A percentile compares a stretch with the other conserved stretches of the same genome.
Conservation (phyloP, 305 asterid species). For the Fraxinus sp. region DNA sequence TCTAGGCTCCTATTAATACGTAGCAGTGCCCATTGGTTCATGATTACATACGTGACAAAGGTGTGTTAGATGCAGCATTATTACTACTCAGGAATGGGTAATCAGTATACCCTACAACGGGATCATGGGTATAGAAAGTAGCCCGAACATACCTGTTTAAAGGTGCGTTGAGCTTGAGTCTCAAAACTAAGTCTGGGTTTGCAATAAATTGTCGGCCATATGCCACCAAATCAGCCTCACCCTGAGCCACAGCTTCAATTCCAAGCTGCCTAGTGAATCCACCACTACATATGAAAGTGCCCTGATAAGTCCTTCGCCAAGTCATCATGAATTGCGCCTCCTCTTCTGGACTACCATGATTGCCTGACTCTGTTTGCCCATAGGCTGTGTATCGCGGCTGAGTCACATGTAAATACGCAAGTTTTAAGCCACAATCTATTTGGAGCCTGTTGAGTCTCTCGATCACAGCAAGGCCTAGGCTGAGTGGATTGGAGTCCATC, state of each 20-base stretch:
- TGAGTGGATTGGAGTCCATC: slow-evolving; percentile 73
- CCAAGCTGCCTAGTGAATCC: slow-evolving; percentile 84
- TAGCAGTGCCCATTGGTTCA: background rate
- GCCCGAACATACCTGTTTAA: slow-evolving; percentile 60
- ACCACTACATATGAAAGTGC: slow-evolving; percentile 78
- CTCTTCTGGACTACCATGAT: slow-evolving; percentile 70
- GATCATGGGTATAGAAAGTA: slow-evolving; percentile 81
- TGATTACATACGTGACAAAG: slow-evolving; percentile 43
- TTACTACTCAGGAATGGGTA: slow-evolving; percentile 55
- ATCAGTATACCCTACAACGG: slow-evolving; percentile 80
- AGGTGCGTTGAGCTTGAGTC: slow-evolving; percentile 64
- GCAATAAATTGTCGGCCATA: slow-evolving; percentile 75
- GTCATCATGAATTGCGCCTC: slow-evolving; percentile 51
- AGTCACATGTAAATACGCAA: slow-evolving; percentile 73
- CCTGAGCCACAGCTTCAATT: slow-evolving; percentile 65
- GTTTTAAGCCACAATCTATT: slow-evolving; percentile 38
- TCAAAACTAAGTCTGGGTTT: slow-evolving; percentile 76
- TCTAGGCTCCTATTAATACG: background rate
- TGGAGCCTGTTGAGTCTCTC: slow-evolving; percentile 70
- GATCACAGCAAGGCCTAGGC: slow-evolving; percentile 70
- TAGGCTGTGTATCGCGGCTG: slow-evolving; percentile 83
- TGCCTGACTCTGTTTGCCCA: slow-evolving; percentile 78
- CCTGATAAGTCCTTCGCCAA: slow-evolving; percentile 55
- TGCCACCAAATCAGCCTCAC: slow-evolving; percentile 84
- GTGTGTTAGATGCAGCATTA: slow-evolving; percentile 1